Evolutionary conservation across 148 eudicot genomes (phyloP), one percentile per base, ranked within the genome.

Genomic region (Beta vulgaris): DNA sequence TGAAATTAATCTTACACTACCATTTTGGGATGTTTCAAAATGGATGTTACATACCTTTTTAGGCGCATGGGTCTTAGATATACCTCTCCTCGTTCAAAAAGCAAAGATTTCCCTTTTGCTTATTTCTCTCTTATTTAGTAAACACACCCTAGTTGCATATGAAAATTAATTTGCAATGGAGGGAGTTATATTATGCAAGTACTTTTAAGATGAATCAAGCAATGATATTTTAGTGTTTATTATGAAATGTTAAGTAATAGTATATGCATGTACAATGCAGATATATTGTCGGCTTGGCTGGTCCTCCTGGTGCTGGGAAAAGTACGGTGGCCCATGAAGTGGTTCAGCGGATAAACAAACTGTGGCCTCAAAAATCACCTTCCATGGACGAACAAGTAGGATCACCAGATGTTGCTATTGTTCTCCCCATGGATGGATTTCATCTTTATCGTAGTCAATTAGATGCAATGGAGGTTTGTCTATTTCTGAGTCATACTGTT

Each of bases 301-400:
- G 99, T 68, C 93, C 99, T 65, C 99, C 99, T 51, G 99, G 99
- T 73, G 91, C 99, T 72, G 99, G 99, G 73, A 96, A 96, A 87
- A 92, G 93, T 82, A 91, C 99, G 18, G 36, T 96, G 66, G 99
- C 98, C 71, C 82, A 85, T 42, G 91, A 92, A 82, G 96, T 96
- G 39, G 93, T 84, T 85, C 36, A 54, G 18, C 91, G 94, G 66
- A 81, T 96, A 76, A 96, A 96, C 81, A 86, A 85, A 78, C 80
- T 86, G 75, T 96, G 98, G 98, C 84, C 88, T 13, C 90, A 86
- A 73, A 90, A 87, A 69, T 81, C 90, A 32, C 82, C 87, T 81
- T 77, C 82, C 44, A 83, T 88, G 73, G 89, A 87, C 76, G 88
- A 90, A 75, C 87, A 79, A 76, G 86, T 88, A 62, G 86, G 82